Base-by-base conservation (phyloP, 1,284 basidiomycete genomes). In the Ustilago trichophora region DNA sequence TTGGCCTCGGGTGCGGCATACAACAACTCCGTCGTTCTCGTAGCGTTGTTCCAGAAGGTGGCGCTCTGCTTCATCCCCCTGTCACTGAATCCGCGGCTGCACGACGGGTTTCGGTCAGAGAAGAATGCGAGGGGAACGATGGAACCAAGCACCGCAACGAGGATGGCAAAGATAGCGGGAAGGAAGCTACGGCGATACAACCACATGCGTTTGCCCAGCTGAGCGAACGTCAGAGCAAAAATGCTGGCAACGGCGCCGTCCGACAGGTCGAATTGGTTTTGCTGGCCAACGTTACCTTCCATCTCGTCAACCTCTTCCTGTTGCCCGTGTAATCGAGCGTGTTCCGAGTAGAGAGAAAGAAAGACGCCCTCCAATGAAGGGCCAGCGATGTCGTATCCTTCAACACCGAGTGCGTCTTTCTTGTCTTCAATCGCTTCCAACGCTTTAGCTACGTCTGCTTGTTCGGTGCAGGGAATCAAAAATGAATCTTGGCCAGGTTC, bases 281-380 rank as follows among this genome's bases (percentile, higher is more conserved):
- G n/a, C 18, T 60, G 51, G 12, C 51, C 58, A 10, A 54, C 58
- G n/a, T 60, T 60, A 4, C 60, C 60, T 49, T 64, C 44, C 48
- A 64, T 57, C 37, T 56, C 45, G 10, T 77, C 62, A 45, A 58
- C 46, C 31, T 53, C 47, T 42, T 51, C 58, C 26, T 46, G 40
- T 15, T 41, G 44, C 29, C 49, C 36, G 73, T 71, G 40, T 48
- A 65, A 35, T 7, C 52, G 46, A 3, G 63, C 63, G 21, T 64
- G 80, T 33, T 87, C 83, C 26, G 84, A 82, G 48, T 84, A 90
- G 25, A 92, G 82, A 38, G 86, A 85, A 8, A 92, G 83, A 83
- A 92, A 92, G 34, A 92, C 89, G 53, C 90, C 89, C 74, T 91
- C 90, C 44, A 92, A 88, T 6, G 89, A 87, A 1, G 90, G 88